These are phyloP conservation scores for Penicillium ochrochloron DNA, from an alignment of 495 filamentous ascomycete species.

Conservation along the genomic window DNA sequence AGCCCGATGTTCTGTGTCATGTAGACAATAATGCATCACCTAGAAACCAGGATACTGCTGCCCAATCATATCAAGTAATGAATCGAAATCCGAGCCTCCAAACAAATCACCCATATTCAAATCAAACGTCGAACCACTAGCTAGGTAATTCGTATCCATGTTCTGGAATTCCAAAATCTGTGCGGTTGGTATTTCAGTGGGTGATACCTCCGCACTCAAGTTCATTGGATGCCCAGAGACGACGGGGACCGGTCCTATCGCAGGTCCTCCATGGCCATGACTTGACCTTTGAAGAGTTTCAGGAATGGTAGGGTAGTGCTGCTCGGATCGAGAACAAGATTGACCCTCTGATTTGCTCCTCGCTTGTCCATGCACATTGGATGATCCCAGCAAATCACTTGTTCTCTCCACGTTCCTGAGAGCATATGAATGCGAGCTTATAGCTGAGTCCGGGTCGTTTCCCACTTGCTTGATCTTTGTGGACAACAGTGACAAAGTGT, in stretches of 20 bases:
- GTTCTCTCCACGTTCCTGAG: constrained; percentile 8
- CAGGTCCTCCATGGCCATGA: neutral
- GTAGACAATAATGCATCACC: neutral
- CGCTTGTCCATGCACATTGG: constrained; percentile 6
- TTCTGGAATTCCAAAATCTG: constrained; percentile 21
- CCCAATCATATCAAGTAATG: constrained; percentile 44
- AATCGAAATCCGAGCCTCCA: constrained; percentile 43
- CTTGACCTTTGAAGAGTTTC: neutral
- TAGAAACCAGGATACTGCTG: constrained; percentile 45
- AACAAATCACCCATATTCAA: constrained; percentile 47
- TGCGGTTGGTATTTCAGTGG: constrained; percentile 12
- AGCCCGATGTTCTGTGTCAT: neutral
- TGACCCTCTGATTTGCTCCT: neutral
- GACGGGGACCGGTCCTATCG: neutral
- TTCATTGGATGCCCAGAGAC: neutral
- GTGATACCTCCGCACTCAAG: neutral
- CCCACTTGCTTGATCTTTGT: constrained; percentile 30
- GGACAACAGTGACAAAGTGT: constrained; percentile 37
- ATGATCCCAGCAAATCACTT: neutral
- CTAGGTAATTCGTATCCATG: constrained; percentile 13
- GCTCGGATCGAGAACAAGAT: neutral
- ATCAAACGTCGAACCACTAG: constrained; percentile 37
- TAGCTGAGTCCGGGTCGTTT: neutral
- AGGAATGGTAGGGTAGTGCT: neutral
- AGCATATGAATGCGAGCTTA: constrained; percentile 23